phyloP scores from a whole-genome alignment of 345 rosid genomes.

The Chamaenerion angustifolium region DNA sequence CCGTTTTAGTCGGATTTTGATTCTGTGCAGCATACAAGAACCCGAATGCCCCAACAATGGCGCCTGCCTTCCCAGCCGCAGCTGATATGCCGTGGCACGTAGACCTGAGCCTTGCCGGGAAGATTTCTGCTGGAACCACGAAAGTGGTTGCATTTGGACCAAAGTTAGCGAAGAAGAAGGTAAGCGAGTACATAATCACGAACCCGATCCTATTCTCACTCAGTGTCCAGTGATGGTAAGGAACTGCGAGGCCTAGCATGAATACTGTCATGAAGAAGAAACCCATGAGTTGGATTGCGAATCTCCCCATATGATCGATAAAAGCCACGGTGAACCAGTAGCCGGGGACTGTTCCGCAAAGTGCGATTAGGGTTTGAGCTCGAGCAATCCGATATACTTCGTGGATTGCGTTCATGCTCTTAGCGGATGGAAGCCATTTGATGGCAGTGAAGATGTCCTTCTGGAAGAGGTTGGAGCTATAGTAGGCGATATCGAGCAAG shows the following conservation, averaged over 20 bases:
- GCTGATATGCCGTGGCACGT: slow-evolving; percentile 63
- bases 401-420: slow-evolving; percentile 31
- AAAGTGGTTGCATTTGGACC: slow-evolving; percentile 55
- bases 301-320: slow-evolving; percentile 44
- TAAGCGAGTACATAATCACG: slow-evolving; percentile 32
- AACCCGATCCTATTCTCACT: slow-evolving; percentile 31
- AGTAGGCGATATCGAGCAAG: slow-evolving; percentile 31
- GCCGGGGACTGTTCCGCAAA: slow-evolving; percentile 52
- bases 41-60: slow-evolving; percentile 44
- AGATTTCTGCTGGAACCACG: slow-evolving; percentile 47
- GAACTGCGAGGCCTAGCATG: slow-evolving; percentile 57
- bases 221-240: slow-evolving; percentile 44
- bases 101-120: slow-evolving; percentile 44
- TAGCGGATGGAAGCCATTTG: slow-evolving; percentile 40
- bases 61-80: slow-evolving; percentile 42
- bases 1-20: slow-evolving; percentile 19
- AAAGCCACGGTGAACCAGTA: slow-evolving; percentile 52
- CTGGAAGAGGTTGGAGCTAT: slow-evolving; percentile 33
- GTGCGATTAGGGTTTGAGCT: slow-evolving; percentile 47
- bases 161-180: slow-evolving; percentile 51
- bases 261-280: slow-evolving; percentile 62
- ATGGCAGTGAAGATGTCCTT: slow-evolving; percentile 43
- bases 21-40: slow-evolving; percentile 41
- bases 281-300: slow-evolving; percentile 41
- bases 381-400: slow-evolving; percentile 41